Percentiles rank a stretch among this genome's conserved stretches.
These are phyloP conservation scores for Talaromyces adpressus DNA, from an alignment of 495 filamentous ascomycete genomes.

Conservation along the genomic window DNA sequence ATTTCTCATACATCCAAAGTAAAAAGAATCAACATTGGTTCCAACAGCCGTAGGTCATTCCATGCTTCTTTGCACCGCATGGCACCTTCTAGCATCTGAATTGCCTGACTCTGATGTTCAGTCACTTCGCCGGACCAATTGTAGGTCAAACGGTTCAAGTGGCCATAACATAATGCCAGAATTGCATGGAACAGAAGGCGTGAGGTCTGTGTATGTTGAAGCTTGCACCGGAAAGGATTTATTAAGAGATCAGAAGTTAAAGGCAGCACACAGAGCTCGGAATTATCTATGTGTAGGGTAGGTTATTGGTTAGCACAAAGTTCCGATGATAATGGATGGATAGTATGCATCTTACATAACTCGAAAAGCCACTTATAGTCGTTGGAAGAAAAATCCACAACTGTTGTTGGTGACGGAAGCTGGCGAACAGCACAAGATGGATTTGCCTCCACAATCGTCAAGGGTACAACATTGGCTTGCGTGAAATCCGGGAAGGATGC, in stretches of 20 bases:
- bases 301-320: background rate
- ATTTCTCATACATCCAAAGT: too few relatives aligned
- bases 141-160: too few relatives aligned
- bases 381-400: background rate
- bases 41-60: too few relatives aligned
- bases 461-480: background rate
- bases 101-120: background rate
- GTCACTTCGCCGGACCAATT: too few relatives aligned
- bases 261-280: background rate
- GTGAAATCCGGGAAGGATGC: background rate
- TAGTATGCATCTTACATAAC: slow-evolving; percentile 1
- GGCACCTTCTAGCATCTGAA: background rate
- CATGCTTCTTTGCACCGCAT: too few relatives aligned
- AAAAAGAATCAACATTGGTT: too few relatives aligned
- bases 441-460: background rate
- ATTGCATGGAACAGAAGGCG: background rate
- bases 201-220: background rate
- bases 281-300: slow-evolving; percentile 12
- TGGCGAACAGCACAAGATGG: background rate
- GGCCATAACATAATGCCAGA: background rate
- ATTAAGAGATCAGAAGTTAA: background rate
- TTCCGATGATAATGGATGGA: background rate
- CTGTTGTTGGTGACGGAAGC: background rate
- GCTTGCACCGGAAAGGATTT: background rate
- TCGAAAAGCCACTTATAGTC: slow-evolving; percentile 7